Percentiles rank a stretch among this genome's conserved stretches.
Evolutionary conservation across 2,329 filamentous ascomycete species (phyloP).

Genomic region (Arthrocladium fulminans): DNA sequence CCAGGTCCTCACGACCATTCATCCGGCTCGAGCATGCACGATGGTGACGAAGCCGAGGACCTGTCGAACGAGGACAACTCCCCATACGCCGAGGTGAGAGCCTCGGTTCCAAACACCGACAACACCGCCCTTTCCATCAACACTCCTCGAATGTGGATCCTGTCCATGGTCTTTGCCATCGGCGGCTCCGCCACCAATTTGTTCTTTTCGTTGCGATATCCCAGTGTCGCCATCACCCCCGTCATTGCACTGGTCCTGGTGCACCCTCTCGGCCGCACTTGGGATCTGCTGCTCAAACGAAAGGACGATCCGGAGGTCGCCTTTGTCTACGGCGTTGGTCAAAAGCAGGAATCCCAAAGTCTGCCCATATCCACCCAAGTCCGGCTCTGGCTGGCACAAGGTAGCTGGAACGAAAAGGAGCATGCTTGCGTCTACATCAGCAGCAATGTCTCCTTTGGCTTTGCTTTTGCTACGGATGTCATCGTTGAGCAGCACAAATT

Average conservation of each 20-base stretch:
- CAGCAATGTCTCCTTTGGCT: slow-evolving; percentile 82
- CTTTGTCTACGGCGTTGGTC: slow-evolving; percentile 51
- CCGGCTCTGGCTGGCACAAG: slow-evolving; percentile 69
- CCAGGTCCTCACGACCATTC: slow-evolving; percentile 19
- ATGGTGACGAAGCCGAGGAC: slow-evolving; percentile 25
- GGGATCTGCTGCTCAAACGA: slow-evolving; percentile 64
- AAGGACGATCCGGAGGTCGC: slow-evolving; percentile 45
- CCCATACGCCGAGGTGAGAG: slow-evolving; percentile 64
- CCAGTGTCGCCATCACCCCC: slow-evolving; percentile 79
- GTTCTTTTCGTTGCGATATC: slow-evolving; percentile 84
- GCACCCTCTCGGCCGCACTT: slow-evolving; percentile 70
- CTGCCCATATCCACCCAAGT: slow-evolving; percentile 31
- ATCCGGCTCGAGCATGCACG: slow-evolving; percentile 24
- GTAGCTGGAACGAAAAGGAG: slow-evolving; percentile 79
- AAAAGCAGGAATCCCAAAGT: slow-evolving; percentile 22
- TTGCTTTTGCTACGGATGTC: slow-evolving; percentile 77
- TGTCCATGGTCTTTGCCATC: slow-evolving; percentile 72
- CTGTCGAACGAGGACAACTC: slow-evolving; percentile 27
- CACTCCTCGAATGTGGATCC: slow-evolving; percentile 72
- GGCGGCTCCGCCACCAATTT: slow-evolving; percentile 76
- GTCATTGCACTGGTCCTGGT: slow-evolving; percentile 80
- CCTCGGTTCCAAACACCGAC: slow-evolving; percentile 68
- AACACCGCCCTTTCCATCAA: slow-evolving; percentile 72
- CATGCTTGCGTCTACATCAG: slow-evolving; percentile 83
- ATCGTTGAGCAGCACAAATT: slow-evolving; percentile 87